Evolutionary conservation across 73 alveolate genomes (phyloP).

Genomic region (Paramecium tetraurelia): DNA sequence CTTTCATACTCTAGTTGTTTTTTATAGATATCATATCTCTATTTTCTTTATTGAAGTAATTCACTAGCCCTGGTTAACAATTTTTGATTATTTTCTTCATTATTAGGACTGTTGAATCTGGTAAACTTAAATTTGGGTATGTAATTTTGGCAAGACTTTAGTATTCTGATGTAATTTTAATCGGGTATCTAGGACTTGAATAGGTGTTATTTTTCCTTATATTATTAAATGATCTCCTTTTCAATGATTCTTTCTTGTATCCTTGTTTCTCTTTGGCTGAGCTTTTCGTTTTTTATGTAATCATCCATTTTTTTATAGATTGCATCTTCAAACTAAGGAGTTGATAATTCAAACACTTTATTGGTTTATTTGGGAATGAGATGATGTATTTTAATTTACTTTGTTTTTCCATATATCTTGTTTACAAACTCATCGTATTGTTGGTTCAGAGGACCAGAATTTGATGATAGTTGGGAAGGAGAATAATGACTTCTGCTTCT

Average conservation of each 20-base stretch:
- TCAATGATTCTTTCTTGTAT: not conserved
- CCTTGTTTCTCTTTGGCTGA: not conserved
- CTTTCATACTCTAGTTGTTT: not conserved
- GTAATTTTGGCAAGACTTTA: not conserved
- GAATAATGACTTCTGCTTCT: not conserved
- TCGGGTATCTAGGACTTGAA: not conserved
- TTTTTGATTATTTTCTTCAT: not conserved
- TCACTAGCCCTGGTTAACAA: not conserved
- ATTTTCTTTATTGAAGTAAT: not conserved
- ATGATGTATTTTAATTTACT: not conserved
- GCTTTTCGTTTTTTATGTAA: not conserved
- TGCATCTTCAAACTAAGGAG: not conserved
- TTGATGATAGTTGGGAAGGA: not conserved
- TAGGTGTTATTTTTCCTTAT: not conserved
- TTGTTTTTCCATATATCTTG: not conserved
- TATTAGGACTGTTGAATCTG: not conserved
- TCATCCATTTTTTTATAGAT: constrained; percentile 19
- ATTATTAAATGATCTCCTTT: not conserved
- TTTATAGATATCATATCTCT: not conserved
- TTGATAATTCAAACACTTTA: not conserved
- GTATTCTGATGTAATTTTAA: not conserved
- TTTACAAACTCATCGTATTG: not conserved
- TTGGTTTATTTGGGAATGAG: not conserved
- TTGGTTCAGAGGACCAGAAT: not conserved
- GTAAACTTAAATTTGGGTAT: not conserved